A percentile compares a stretch with the other conserved stretches of the same genome.
phyloP scores from a whole-genome alignment of 139 green algal species.

The Diplosphaera chodatii region DNA sequence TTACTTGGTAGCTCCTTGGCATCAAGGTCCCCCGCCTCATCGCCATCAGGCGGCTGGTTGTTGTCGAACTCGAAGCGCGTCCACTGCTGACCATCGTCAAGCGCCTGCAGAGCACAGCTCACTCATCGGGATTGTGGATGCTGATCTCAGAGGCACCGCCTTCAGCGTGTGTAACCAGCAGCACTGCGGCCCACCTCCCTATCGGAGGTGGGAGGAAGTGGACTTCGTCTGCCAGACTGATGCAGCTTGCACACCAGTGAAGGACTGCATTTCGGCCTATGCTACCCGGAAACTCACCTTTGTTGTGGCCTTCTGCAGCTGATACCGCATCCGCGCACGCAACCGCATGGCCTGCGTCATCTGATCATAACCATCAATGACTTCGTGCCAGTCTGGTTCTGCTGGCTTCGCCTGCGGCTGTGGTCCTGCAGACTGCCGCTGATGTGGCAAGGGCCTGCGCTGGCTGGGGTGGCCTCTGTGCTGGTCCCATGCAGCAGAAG shows the following conservation, averaged over 20 bases:
- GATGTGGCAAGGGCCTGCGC: too few relatives aligned
- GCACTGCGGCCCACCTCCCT: too few relatives aligned
- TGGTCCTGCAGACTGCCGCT: too few relatives aligned
- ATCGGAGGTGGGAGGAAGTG: too few relatives aligned
- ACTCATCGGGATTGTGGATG: too few relatives aligned
- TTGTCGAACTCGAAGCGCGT: background rate
- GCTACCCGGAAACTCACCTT: background rate
- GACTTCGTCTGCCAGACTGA: too few relatives aligned
- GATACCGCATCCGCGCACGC: background rate
- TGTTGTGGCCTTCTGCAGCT: background rate
- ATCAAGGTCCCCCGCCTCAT: background rate
- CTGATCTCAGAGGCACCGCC: too few relatives aligned
- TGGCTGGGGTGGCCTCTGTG: too few relatives aligned
- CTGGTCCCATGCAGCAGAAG: too few relatives aligned
- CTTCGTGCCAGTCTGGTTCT: background rate
- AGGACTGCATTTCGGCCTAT: too few relatives aligned
- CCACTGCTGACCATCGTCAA: background rate
- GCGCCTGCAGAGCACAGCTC: background rate
- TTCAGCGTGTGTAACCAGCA: too few relatives aligned
- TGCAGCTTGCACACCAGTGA: too few relatives aligned
- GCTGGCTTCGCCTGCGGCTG: background rate
- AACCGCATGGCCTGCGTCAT: background rate
- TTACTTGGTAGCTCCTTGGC: background rate
- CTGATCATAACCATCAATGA: background rate
- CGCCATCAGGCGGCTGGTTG: background rate